Evolutionary conservation across 208 protist species (phyloP).

Genomic region (Endotrypanum monterogeii): DNA sequence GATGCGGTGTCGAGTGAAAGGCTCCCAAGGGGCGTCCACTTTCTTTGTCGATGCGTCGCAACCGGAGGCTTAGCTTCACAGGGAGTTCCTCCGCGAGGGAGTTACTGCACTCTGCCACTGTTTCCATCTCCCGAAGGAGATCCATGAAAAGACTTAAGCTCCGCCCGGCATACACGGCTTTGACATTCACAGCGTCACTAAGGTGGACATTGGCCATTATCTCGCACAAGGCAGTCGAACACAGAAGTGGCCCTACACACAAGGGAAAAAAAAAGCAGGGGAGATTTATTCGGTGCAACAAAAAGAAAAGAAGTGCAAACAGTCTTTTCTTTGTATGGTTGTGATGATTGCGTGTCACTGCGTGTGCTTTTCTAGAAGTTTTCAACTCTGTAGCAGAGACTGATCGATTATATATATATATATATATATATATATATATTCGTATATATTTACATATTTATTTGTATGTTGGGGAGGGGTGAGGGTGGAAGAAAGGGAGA

Average conservation of each 20-base stretch:
- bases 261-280: not conserved
- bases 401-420: too few species aligned
- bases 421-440: not conserved
- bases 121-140: conserved; percentile 1
- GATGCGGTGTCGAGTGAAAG: not conserved
- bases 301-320: not conserved
- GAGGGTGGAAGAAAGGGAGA: not conserved
- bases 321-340: too few species aligned
- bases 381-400: too few species aligned
- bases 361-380: too few species aligned
- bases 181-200: conserved; percentile 20
- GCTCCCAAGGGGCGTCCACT: not conserved
- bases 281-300: not conserved
- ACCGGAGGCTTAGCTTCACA: conserved; percentile 9
- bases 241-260: not conserved
- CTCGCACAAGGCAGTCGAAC: not conserved
- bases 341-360: not conserved
- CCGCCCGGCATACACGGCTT: conserved; percentile 22
- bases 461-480: not conserved
- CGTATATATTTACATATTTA: not conserved
- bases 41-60: conserved; percentile 1
- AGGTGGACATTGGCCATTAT: not conserved
- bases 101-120: conserved; percentile 17
- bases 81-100: conserved; percentile 22
- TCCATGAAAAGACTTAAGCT: conserved; percentile 29